Evolutionary conservation across 148 eudicot species (phyloP).

Genomic region (Rhododendron henanense): DNA sequence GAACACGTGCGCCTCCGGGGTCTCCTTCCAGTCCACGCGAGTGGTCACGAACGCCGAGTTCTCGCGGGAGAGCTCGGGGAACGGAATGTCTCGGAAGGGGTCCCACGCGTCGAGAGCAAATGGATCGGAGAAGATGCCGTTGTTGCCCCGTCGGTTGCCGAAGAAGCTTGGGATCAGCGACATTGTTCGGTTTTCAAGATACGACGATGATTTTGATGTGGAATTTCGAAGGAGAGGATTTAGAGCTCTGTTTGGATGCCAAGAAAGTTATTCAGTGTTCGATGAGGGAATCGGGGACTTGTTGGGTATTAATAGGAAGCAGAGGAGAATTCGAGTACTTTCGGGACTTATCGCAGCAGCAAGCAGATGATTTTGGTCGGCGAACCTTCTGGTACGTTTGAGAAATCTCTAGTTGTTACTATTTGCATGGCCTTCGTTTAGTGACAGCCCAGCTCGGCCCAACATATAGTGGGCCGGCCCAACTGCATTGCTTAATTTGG

Average conservation of each 20-base stretch:
- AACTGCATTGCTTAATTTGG: not conserved
- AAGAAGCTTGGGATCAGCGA: conserved; percentile 39
- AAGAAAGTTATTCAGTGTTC: not conserved
- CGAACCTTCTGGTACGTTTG: not conserved
- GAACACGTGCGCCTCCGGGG: conserved; percentile 49
- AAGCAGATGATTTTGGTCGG: not conserved
- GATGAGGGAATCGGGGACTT: not conserved
- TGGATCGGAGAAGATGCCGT: not conserved
- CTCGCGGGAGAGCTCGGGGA: conserved; percentile 12
- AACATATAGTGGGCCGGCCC: not conserved
- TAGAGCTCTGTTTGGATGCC: not conserved
- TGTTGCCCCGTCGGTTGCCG: conserved; percentile 18
- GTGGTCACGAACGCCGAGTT: conserved; percentile 16
- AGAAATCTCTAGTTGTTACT: not conserved
- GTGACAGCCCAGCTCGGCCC: not conserved
- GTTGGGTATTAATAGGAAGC: not conserved
- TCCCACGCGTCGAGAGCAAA: conserved; percentile 27
- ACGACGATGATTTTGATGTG: no score
- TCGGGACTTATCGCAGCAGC: not conserved
- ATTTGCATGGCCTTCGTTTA: not conserved
- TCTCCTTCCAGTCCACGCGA: conserved; percentile 45
- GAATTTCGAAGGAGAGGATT: not conserved
- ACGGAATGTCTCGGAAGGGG: conserved; percentile 23
- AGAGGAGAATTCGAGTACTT: not conserved
- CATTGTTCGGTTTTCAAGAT: not conserved